Evolutionary conservation across 2,329 filamentous ascomycete species (phyloP).

Genomic region (Esteya vermicola): DNA sequence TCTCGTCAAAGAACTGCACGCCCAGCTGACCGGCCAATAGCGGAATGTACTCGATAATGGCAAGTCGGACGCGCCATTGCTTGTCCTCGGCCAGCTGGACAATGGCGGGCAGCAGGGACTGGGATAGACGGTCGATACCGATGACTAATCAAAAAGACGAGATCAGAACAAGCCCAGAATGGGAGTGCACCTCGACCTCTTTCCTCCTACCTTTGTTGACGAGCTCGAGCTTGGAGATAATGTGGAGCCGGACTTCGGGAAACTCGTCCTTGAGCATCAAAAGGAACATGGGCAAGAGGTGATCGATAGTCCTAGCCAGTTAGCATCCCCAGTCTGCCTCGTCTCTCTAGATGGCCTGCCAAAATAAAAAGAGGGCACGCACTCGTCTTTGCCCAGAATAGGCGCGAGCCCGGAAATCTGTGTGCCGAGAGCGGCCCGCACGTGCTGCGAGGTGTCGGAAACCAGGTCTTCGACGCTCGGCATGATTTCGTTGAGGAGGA

Average conservation of each 20-base stretch:
- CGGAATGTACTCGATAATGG: constrained; percentile 98
- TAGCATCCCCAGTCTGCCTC: neutral
- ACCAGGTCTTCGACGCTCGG: constrained; percentile 90
- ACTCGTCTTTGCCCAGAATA: constrained; percentile 97
- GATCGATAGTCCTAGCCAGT: constrained; percentile 68
- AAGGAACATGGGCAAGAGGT: constrained; percentile 95
- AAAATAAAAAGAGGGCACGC: constrained; percentile 12
- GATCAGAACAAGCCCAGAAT: constrained; percentile 9
- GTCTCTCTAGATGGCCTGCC: neutral
- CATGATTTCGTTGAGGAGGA: constrained; percentile 92
- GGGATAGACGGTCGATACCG: constrained; percentile 90
- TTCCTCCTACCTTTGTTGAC: constrained; percentile 96
- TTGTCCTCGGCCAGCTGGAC: constrained; percentile 97
- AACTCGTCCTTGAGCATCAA: constrained; percentile 99
- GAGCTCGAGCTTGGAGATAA: constrained; percentile 98
- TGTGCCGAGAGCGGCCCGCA: constrained; percentile 85
- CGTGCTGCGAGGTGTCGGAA: constrained; percentile 90
- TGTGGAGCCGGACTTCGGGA: constrained; percentile 93
- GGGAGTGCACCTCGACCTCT: too few species aligned
- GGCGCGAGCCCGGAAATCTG: constrained; percentile 95
- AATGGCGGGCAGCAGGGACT: constrained; percentile 92
- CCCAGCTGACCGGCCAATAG: constrained; percentile 89
- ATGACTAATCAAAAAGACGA: constrained; percentile 50
- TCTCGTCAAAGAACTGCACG: constrained; percentile 96
- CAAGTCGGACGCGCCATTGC: constrained; percentile 94